phyloP scores from a whole-genome alignment of 202 grass and related monocot species.

The Panicum virgatum region DNA sequence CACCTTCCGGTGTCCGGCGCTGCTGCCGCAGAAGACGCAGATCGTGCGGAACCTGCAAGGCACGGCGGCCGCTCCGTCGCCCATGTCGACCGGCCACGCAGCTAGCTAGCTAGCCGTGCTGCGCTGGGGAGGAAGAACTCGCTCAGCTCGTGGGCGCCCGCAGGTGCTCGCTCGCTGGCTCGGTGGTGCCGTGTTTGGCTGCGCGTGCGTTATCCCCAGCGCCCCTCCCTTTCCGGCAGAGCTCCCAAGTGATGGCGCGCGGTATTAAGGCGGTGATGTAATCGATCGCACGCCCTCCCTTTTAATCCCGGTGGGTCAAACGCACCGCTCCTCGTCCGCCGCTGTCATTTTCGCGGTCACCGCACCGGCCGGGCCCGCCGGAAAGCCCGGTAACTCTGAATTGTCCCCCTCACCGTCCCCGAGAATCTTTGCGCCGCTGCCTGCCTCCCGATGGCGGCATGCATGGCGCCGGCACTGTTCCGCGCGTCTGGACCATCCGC shows the following conservation, averaged over 20 bases:
- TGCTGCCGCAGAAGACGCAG: slow-evolving; percentile 99
- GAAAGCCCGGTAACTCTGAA: slow-evolving; percentile 24
- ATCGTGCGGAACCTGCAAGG: slow-evolving; percentile 66
- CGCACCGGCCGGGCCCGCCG: neutral
- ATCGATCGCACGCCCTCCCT: slow-evolving; percentile 14
- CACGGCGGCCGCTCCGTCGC: slow-evolving; percentile 17
- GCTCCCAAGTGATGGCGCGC: slow-evolving; percentile 56
- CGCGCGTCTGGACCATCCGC: slow-evolving; percentile 32
- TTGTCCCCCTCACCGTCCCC: slow-evolving; percentile 28
- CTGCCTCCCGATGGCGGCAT: slow-evolving; percentile 32
- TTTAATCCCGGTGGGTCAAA: slow-evolving; percentile 49
- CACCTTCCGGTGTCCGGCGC: slow-evolving; percentile 69
- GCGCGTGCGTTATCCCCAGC: slow-evolving; percentile 38
- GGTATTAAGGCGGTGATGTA: slow-evolving; percentile 52
- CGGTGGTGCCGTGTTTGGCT: slow-evolving; percentile 27
- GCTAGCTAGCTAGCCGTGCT: neutral
- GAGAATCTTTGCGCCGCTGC: slow-evolving; percentile 31
- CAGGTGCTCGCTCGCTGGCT: neutral
- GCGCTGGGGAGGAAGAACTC: neutral
- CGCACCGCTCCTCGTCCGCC: neutral
- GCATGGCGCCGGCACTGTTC: slow-evolving; percentile 35
- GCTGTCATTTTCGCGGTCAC: slow-evolving; percentile 43
- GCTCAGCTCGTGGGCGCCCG: neutral
- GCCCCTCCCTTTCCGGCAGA: slow-evolving; percentile 3
- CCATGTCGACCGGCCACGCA: slow-evolving; percentile 25